Conservation (phyloP, 2,329 filamentous ascomycete species). For the Colletotrichum simmondsii region DNA sequence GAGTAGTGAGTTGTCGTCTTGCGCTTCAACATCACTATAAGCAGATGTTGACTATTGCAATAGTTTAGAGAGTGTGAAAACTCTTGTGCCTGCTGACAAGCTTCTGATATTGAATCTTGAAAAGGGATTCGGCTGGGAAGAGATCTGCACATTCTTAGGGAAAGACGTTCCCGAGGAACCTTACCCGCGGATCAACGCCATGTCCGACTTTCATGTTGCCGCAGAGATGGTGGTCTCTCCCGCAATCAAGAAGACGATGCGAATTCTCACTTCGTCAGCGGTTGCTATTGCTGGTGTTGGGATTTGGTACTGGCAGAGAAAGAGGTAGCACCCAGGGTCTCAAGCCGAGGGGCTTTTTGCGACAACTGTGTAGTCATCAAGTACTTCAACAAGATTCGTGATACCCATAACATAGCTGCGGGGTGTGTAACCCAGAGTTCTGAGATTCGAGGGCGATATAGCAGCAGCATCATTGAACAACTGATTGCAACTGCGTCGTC, state of each 20-base stretch:
- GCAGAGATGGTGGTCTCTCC: slow-evolving; percentile 28
- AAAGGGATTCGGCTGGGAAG: slow-evolving; percentile 49
- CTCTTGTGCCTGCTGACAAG: slow-evolving; percentile 40
- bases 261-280: slow-evolving; percentile 11
- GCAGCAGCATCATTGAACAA: too few species aligned
- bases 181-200: slow-evolving; percentile 40
- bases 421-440: too few species aligned
- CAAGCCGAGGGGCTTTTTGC: not conserved
- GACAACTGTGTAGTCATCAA: not conserved
- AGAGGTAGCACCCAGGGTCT: not conserved
- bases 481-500: too few species aligned
- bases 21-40: not conserved
- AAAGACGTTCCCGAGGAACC: slow-evolving; percentile 41
- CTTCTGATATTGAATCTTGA: slow-evolving; percentile 45
- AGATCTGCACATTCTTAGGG: slow-evolving; percentile 47
- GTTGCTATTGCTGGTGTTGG: slow-evolving; percentile 9
- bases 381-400: not conserved
- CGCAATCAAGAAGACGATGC: slow-evolving; percentile 24
- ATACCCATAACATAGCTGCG: not conserved
- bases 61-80: slow-evolving; percentile 37
- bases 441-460: too few species aligned
- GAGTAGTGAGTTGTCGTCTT: slow-evolving; percentile 11
- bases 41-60: slow-evolving; percentile 23
- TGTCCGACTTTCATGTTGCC: slow-evolving; percentile 30
- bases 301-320: slow-evolving; percentile 25